Base-by-base conservation (phyloP, 768 basidiomycete species). In the Pulveroboletus ravenelii region DNA sequence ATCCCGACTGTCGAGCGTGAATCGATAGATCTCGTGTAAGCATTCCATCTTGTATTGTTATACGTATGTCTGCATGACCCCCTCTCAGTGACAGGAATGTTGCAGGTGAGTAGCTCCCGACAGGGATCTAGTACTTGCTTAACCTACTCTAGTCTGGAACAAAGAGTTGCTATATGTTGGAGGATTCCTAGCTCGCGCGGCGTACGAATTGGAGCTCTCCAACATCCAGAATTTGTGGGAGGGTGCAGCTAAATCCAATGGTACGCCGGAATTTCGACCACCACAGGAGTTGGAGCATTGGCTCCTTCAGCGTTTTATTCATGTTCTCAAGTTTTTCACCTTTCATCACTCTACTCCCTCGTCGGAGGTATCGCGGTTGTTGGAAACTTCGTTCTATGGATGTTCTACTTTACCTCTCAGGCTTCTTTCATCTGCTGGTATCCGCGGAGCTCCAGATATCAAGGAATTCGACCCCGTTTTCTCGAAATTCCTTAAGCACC, bases 331-430 rank as follows among this genome's bases (percentile, higher is more conserved):
- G 52, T 96, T 96, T 72, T 97, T 96, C 73, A 87, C 89, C 2
- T 97, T 92, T 68, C 80, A 84, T 55, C 72, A 78, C 3, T 95
- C 95, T 0, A 95, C 95, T 0, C 95, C 95, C 1, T 91, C 89
- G 0, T 64, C 81, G 2, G 80, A 88, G 41, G 89, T 97, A 29
- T 84, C 90, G 0, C 70, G 68, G 10, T 67, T 80, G 14, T 77
- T 94, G 50, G 86, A 92, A 63, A 69, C 74, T 1, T 83, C 86
- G 1, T 97, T 97, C 15, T 54, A 54, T 29, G 53, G 30, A 38
- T 54, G 53, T 13, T 56, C 53, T 17, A 23, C 53, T 14, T 34
- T 30, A 1, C 54, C 53, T 6, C 14, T 54, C 15, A 56, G 25
- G 25, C 45, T 54, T 27, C 41, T 54, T 12, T 54, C 53, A 6